Evolutionary conservation across 306 rosid genomes (phyloP).

Genomic region (Cucurbita argyrosperma): DNA sequence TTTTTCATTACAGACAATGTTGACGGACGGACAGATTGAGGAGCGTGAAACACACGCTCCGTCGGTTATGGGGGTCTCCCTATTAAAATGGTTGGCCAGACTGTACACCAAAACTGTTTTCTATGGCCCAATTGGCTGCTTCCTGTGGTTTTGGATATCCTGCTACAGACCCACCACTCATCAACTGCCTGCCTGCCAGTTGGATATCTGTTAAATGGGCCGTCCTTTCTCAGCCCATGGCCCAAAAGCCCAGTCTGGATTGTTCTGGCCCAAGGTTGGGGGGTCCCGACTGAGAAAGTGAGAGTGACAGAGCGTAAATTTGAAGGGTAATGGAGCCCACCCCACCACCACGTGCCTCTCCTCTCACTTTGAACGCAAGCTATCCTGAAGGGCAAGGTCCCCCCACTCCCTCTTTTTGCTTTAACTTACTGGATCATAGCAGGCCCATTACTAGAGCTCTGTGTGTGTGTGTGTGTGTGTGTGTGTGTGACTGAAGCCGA

Average conservation of each 20-base stretch:
- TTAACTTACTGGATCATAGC: neutral
- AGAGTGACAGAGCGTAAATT: slow-evolving; percentile 44
- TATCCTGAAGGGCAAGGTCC: neutral
- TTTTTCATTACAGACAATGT: neutral
- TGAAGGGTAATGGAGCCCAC: slow-evolving; percentile 27
- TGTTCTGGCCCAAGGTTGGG: neutral
- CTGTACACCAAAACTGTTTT: too few species aligned
- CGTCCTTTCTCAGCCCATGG: neutral
- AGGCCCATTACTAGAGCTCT: neutral
- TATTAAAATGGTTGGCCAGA: too few species aligned
- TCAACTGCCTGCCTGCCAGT: neutral
- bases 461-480: neutral
- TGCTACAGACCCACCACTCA: neutral
- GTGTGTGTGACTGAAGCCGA: neutral
- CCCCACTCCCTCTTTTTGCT: neutral
- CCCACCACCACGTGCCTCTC: slow-evolving; percentile 24
- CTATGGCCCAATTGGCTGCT: too few species aligned
- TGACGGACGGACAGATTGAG: neutral
- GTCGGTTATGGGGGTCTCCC: neutral
- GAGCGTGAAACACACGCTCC: neutral
- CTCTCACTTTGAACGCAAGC: neutral
- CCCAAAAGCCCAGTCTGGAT: neutral
- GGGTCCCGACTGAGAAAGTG: slow-evolving; percentile 2
- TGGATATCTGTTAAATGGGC: neutral
- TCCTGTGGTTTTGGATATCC: slow-evolving; percentile 18